phyloP scores from a whole-genome alignment of 2,329 filamentous ascomycete genomes.

The Coccinonectria pachysandricola region DNA sequence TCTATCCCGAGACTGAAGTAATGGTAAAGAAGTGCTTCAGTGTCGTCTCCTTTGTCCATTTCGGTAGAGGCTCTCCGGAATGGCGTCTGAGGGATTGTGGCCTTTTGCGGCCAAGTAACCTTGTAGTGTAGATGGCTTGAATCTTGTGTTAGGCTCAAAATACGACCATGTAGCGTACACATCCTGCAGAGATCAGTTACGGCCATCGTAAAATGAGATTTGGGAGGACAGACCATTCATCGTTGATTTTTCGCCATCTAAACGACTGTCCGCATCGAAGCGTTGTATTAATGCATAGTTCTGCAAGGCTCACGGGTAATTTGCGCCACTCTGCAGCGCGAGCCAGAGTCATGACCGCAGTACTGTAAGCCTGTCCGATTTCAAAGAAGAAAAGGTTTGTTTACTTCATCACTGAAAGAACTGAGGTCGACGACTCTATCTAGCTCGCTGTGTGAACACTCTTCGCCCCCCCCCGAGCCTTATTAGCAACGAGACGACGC shows the following conservation, averaged over 20 bases:
- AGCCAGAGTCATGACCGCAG: no score
- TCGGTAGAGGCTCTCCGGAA: constrained; percentile 1
- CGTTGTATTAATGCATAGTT: constrained; percentile 90
- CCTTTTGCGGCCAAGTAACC: constrained; percentile 45
- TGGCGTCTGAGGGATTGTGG: constrained; percentile 4
- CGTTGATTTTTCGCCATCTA: constrained; percentile 76
- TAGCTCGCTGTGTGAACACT: no score
- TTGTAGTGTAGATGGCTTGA: constrained; percentile 68
- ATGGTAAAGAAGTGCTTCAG: constrained; percentile 61
- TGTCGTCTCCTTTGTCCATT: constrained; percentile 47
- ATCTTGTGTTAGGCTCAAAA: constrained; percentile 80
- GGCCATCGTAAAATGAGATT: no score
- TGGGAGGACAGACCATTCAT: constrained; percentile 66
- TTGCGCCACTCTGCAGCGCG: constrained; percentile 83
- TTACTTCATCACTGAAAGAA: no score
- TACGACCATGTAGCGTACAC: constrained; percentile 74
- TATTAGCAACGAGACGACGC: no score
- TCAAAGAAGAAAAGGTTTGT: no score
- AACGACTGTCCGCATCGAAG: constrained; percentile 94
- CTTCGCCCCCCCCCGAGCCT: no score
- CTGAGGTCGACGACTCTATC: no score
- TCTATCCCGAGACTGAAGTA: constrained; percentile 85
- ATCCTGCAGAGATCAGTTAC: no score
- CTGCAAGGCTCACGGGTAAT: constrained; percentile 69
- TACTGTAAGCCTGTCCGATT: no score